phyloP scores from a whole-genome alignment of 345 rosid genomes.

The Boechera divaricarpa region DNA sequence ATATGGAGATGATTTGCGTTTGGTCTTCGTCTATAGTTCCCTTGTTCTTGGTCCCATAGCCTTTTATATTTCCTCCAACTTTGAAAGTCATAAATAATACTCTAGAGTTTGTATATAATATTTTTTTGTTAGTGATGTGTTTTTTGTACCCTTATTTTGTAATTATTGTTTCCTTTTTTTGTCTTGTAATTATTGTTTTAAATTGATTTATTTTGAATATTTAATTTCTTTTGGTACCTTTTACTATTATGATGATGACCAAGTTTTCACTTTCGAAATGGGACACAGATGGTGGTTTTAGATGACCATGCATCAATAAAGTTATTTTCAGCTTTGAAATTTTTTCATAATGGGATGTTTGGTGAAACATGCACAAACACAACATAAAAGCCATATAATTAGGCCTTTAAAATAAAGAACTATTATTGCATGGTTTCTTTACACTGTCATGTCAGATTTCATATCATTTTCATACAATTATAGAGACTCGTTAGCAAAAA shows the following conservation, averaged over 20 bases:
- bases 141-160: background rate
- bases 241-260: conserved; percentile 42
- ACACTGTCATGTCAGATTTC: conserved; percentile 34
- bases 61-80: background rate
- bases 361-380: conserved; percentile 46
- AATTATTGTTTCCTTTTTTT: background rate
- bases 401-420: conserved; percentile 27
- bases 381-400: conserved; percentile 27
- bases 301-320: conserved; percentile 38
- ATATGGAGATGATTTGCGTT: background rate
- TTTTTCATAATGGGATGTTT: conserved; percentile 45
- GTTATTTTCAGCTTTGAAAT: conserved; percentile 35
- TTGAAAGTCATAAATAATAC: conserved; percentile 21
- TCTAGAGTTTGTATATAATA: background rate
- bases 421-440: conserved; percentile 40
- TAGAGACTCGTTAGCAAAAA: background rate
- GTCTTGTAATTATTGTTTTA: conserved; percentile 1
- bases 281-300: conserved; percentile 39
- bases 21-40: background rate
- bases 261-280: conserved; percentile 41
- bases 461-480: conserved; percentile 9
- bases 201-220: background rate
- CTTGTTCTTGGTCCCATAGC: background rate
- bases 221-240: background rate
- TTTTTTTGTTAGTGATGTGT: background rate